Evolutionary conservation across 2,329 filamentous ascomycete genomes (phyloP).

Genomic region (Nakataea oryzae): DNA sequence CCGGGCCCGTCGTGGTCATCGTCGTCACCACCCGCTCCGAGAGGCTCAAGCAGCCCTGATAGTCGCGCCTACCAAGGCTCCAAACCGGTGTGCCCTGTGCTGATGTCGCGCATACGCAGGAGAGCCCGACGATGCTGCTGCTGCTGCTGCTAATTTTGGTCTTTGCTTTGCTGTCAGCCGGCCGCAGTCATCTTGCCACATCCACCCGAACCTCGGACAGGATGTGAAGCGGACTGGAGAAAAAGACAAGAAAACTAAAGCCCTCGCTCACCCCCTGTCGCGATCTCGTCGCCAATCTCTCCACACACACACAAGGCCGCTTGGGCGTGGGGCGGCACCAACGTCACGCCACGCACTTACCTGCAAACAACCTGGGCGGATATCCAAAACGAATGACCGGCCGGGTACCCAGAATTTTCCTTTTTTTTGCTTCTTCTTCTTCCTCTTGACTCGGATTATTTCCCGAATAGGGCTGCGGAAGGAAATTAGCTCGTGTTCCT

Average conservation of each 20-base stretch:
- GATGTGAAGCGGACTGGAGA: too few relatives aligned
- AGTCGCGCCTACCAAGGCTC: too few relatives aligned
- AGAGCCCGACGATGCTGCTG: neutral
- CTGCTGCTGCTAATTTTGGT: neutral
- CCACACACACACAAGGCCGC: neutral
- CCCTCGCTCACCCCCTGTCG: neutral
- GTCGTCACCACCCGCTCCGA: too few relatives aligned
- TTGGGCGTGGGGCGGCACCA: neutral
- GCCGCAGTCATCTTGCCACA: too few relatives aligned
- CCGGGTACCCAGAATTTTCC: neutral
- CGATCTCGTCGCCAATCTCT: neutral
- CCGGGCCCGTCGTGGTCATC: too few relatives aligned
- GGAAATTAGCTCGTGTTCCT: neutral
- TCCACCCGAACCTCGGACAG: too few relatives aligned
- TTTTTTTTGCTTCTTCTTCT: too few relatives aligned
- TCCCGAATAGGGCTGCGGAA: neutral
- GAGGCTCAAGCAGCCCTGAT: too few relatives aligned
- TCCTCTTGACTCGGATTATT: neutral
- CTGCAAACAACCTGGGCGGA: neutral
- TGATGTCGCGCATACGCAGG: too few relatives aligned
- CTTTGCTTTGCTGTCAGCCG: neutral
- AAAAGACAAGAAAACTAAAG: too few relatives aligned
- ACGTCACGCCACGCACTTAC: neutral
- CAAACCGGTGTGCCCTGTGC: too few relatives aligned
- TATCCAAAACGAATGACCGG: neutral